Evolutionary conservation across 148 eudicot genomes (phyloP).

Genomic region (Arbutus unedo): DNA sequence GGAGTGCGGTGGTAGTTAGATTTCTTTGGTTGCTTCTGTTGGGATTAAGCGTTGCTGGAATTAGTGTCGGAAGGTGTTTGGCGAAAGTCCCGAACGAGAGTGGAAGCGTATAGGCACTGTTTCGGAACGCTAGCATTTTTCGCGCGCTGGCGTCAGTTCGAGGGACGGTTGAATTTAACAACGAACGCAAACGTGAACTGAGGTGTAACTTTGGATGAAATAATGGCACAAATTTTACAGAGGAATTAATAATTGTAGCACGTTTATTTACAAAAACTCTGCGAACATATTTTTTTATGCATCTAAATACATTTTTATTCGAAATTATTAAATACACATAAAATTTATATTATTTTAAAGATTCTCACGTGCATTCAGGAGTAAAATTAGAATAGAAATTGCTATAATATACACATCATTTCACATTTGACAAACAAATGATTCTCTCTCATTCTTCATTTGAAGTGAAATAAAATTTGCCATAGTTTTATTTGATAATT

Average conservation of each 20-base stretch:
- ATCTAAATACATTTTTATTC: no score
- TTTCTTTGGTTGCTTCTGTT: constrained; percentile 19
- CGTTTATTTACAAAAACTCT: no score
- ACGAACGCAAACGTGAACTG: not conserved
- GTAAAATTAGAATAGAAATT: no score
- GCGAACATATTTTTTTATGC: no score
- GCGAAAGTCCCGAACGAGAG: constrained; percentile 53
- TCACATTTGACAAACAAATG: not conserved
- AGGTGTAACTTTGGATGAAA: no score
- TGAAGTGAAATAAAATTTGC: not conserved
- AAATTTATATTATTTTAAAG: no score
- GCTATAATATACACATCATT: no score
- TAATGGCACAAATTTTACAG: no score
- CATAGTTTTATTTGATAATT: not conserved
- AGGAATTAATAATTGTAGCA: no score
- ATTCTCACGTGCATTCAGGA: no score
- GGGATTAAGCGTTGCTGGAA: constrained; percentile 19
- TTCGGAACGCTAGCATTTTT: constrained; percentile 26
- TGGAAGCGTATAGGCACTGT: constrained; percentile 14
- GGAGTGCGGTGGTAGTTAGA: constrained; percentile 22
- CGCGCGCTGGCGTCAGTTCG: not conserved
- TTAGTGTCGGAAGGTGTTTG: constrained; percentile 58
- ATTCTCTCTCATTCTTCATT: no score
- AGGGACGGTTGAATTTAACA: not conserved
- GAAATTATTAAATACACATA: no score